phyloP scores from a whole-genome alignment of 2,329 filamentous ascomycete genomes.

The Cercospora citrullina region DNA sequence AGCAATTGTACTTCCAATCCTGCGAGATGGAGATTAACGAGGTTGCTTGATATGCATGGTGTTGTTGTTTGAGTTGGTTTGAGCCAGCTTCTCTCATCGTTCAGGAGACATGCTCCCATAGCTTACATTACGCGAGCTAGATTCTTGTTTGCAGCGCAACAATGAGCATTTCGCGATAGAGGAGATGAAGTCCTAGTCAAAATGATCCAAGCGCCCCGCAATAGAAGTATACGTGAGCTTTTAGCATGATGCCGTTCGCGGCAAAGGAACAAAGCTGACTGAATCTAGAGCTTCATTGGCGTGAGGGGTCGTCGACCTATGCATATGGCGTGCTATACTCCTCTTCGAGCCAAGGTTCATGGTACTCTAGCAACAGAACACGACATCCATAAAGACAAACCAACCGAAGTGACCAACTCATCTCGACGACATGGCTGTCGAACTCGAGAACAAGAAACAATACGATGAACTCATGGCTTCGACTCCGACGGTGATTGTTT shows the following conservation, averaged over 20 bases:
- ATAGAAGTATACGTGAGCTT: not conserved
- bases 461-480: constrained; percentile 10
- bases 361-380: not conserved
- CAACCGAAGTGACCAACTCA: not conserved
- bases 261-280: constrained; percentile 3
- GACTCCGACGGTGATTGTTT: not conserved
- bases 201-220: not conserved
- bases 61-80: constrained; percentile 7
- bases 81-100: constrained; percentile 11
- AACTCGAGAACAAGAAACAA: constrained; percentile 11
- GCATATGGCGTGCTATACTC: not conserved
- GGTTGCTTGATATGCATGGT: not conserved
- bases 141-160: not conserved
- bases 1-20: not conserved
- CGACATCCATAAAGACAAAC: not conserved
- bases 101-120: constrained; percentile 10
- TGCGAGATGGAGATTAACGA: not conserved
- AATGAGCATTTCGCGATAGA: not conserved
- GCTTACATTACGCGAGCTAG: constrained; percentile 7
- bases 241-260: not conserved
- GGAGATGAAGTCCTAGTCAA: not conserved
- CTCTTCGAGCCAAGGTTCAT: not conserved
- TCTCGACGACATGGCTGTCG: not conserved
- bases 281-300: not conserved
- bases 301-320: not conserved